Base-by-base conservation (phyloP, 768 basidiomycete species). In the Crepidotus variabilis region DNA sequence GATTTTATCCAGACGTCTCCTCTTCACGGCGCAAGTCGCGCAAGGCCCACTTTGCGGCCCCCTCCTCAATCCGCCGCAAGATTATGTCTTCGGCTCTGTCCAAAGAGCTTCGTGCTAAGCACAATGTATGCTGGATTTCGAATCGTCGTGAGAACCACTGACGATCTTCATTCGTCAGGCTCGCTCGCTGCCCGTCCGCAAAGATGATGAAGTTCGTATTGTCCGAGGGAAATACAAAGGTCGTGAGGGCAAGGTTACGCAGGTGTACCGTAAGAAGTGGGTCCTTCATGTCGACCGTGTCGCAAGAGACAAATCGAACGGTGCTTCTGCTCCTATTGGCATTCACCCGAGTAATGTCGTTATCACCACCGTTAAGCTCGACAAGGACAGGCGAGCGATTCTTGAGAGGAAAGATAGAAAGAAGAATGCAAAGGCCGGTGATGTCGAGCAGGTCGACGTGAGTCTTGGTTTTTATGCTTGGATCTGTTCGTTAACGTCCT, bases 201-300 rank as follows among this genome's bases (percentile, higher is more conserved):
- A 98, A 75, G 96, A 98, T 66, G 96, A 99, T 73, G 96, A 98
- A 77, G 96, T 98, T 62, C 81, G 89, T 69, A 94, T 99, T 66
- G 92, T 98, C 58, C 85, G 96, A 62, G 96, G 96, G 55, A 95
- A 96, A 75, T 94, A 97, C 85, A 97, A 97, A 83, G 96, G 97
- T 51, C 86, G 94, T 70, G 96, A 99, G 82, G 96, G 96, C 68
- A 98, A 98, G 79, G 87, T 99, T 60, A 92, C 92, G 58, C 89
- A 94, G 76, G 95, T 98, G 62, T 96, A 95, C 84, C 90, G 95
- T 73, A 96, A 96, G 87, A 95, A 96, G 75, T 98, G 92, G 91
- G 92, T 98, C 54, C 90, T 99, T 74, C 89, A 98, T 77, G 91
- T 99, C 70, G 96, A 99, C 76, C 92, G 96, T 71, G 94, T 99